Conservation (phyloP, 345 rosid species). For the Citrus hindsii region DNA sequence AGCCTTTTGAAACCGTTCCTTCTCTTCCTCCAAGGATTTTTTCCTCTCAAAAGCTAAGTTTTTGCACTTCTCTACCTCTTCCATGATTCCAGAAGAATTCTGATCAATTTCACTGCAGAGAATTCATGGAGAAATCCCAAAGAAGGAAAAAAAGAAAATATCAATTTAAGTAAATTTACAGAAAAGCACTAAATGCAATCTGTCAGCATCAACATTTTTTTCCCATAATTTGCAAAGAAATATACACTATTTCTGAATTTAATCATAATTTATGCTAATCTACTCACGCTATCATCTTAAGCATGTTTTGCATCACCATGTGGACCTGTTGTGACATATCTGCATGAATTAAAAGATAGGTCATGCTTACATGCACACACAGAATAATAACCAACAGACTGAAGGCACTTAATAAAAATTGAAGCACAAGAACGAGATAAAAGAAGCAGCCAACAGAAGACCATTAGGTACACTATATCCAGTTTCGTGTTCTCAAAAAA, state of each 20-base stretch:
- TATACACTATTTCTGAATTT: neutral
- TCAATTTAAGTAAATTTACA: neutral
- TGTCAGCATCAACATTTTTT: neutral
- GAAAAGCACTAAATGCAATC: neutral
- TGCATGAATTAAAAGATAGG: slow-evolving; percentile 23
- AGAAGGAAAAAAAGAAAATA: neutral
- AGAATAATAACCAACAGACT: neutral
- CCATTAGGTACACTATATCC: neutral
- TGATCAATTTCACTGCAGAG: slow-evolving; percentile 77
- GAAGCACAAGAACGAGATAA: neutral
- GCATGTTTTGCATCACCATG: slow-evolving; percentile 73
- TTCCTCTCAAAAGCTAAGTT: slow-evolving; percentile 66
- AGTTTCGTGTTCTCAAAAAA: neutral
- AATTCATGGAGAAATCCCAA: slow-evolving; percentile 3
- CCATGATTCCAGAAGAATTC: slow-evolving; percentile 54
- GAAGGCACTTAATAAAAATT: neutral
- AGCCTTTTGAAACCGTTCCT: slow-evolving; percentile 75
- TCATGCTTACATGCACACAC: neutral
- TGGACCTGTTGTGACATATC: slow-evolving; percentile 86
- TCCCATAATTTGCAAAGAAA: neutral
- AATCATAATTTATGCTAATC: neutral
- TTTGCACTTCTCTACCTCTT: slow-evolving; percentile 77
- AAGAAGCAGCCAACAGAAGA: neutral
- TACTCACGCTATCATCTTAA: slow-evolving; percentile 77
- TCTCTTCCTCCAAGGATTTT: slow-evolving; percentile 67